phyloP scores from a whole-genome alignment of 2,329 filamentous ascomycete genomes.

The Emericellopsis cladophorae region DNA sequence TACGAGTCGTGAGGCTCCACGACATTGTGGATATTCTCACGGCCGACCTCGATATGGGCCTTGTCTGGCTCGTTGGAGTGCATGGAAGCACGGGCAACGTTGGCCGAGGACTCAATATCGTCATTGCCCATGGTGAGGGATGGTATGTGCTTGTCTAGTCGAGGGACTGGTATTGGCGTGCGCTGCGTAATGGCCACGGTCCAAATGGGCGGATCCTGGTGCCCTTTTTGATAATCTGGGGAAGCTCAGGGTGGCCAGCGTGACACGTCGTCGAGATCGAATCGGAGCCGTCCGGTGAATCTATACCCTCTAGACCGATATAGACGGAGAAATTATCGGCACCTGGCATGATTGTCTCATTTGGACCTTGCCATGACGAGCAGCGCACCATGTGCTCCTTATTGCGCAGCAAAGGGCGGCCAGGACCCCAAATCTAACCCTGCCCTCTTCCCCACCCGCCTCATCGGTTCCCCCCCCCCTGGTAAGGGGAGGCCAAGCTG shows the following conservation, averaged over 20 bases:
- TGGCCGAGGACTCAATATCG: constrained; percentile 1
- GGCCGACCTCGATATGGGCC: constrained; percentile 18
- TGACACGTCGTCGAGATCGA: no score
- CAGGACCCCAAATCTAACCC: no score
- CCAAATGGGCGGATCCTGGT: not conserved
- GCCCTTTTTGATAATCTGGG: no score
- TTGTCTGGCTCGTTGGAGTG: constrained; percentile 11
- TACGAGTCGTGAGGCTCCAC: constrained; percentile 18
- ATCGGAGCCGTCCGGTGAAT: no score
- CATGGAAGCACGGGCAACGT: constrained; percentile 7
- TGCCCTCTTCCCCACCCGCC: no score
- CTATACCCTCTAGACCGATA: not conserved
- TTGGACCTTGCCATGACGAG: not conserved
- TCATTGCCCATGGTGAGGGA: constrained; percentile 1
- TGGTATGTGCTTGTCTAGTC: not conserved
- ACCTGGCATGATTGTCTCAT: not conserved
- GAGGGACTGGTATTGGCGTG: not conserved
- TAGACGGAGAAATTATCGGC: not conserved
- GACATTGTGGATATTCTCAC: constrained; percentile 19
- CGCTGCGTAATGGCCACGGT: not conserved
- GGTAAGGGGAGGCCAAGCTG: no score
- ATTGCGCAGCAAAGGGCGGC: no score
- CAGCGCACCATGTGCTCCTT: not conserved
- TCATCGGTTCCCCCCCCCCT: no score
- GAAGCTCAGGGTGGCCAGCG: no score